Conservation (phyloP, 163 green algal species). For the Prototheca cutis region DNA sequence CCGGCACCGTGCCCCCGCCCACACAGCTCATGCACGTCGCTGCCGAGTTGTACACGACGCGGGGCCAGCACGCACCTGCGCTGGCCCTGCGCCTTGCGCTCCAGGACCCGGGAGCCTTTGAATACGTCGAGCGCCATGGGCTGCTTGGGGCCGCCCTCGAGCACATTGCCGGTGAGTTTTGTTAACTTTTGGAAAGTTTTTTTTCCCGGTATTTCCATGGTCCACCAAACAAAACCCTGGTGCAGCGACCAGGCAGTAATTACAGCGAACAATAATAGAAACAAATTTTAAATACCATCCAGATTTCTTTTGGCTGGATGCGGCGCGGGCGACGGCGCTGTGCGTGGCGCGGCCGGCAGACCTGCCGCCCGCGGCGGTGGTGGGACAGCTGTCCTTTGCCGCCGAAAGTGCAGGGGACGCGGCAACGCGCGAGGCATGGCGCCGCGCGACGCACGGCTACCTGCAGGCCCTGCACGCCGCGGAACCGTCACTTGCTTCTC, state of each 20-base stretch:
- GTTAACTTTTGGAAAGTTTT: too few species aligned
- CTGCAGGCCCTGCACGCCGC: slow-evolving; percentile 60
- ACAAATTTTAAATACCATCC: too few species aligned
- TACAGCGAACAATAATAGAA: too few species aligned
- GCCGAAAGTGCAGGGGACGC: slow-evolving; percentile 7
- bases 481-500: slow-evolving; percentile 44
- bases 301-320: slow-evolving; percentile 64
- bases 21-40: slow-evolving; percentile 39
- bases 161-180: too few species aligned
- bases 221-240: too few species aligned
- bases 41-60: slow-evolving; percentile 60
- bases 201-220: too few species aligned
- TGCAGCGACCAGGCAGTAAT: too few species aligned
- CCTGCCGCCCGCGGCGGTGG: slow-evolving; percentile 42
- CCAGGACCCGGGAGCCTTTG: slow-evolving; percentile 44
- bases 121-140: slow-evolving; percentile 60
- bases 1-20: neutral
- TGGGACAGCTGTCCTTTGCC: slow-evolving; percentile 33
- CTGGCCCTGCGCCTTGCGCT: slow-evolving; percentile 70
- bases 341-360: slow-evolving; percentile 57
- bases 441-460: slow-evolving; percentile 64
- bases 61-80: slow-evolving; percentile 39
- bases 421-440: slow-evolving; percentile 35
- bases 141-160: slow-evolving; percentile 20
- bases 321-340: slow-evolving; percentile 43